Percentiles rank a stretch among this genome's conserved stretches.
phyloP scores from a whole-genome alignment of 1,139 yeast genomes.

The Zygosaccharomyces sapae region DNA sequence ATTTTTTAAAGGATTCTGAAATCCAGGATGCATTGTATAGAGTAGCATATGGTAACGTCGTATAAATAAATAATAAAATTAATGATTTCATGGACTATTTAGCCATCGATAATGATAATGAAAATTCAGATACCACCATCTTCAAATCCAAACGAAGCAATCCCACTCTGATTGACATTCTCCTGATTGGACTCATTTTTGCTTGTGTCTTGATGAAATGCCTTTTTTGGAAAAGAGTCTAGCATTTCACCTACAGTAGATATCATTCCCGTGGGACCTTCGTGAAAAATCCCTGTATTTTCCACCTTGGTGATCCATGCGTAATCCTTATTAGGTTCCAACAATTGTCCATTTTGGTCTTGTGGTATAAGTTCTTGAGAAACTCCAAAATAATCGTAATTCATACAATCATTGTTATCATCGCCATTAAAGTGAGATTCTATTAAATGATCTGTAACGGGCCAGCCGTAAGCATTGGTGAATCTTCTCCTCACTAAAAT shows the following conservation, averaged over 20 bases:
- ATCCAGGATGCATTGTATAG: slow-evolving; percentile 39
- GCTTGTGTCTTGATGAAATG: slow-evolving; percentile 5
- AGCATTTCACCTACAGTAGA: slow-evolving; percentile 55
- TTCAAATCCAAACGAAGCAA: not conserved
- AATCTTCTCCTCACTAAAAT: slow-evolving; percentile 83
- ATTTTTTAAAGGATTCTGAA: slow-evolving; percentile 34
- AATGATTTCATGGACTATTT: not conserved
- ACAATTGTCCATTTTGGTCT: slow-evolving; percentile 67
- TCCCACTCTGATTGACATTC: not conserved
- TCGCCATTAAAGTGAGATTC: slow-evolving; percentile 49
- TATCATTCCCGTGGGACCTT: slow-evolving; percentile 68
- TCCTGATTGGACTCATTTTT: not conserved
- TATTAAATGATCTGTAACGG: slow-evolving; percentile 78
- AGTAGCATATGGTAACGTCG: slow-evolving; percentile 26
- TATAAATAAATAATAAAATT: slow-evolving; percentile 7
- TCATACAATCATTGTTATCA: slow-evolving; percentile 5
- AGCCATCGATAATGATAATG: not conserved
- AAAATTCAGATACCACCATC: not conserved
- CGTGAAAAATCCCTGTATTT: slow-evolving; percentile 53
- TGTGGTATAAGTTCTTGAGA: slow-evolving; percentile 39
- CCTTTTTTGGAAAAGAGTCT: slow-evolving; percentile 31
- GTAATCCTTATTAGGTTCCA: slow-evolving; percentile 21
- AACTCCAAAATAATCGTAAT: not conserved
- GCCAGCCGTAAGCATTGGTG: slow-evolving; percentile 97
- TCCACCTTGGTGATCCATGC: slow-evolving; percentile 51